Percentiles rank a stretch among this genome's conserved stretches.
Conservation (phyloP, 768 basidiomycete genomes). For the Termitomyces sp. region DNA sequence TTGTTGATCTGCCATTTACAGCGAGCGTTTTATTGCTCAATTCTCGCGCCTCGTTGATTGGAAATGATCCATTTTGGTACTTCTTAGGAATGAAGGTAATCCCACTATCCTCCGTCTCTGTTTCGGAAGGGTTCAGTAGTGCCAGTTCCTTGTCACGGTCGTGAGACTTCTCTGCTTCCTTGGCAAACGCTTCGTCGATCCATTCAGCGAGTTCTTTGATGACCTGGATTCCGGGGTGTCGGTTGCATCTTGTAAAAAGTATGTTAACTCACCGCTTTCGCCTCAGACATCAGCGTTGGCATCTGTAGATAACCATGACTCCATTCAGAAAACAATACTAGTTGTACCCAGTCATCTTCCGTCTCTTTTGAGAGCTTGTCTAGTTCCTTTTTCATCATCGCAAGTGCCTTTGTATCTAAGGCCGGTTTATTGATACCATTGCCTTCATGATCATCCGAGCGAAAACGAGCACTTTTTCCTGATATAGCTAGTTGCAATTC, state of each 20-base stretch:
- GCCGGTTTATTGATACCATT: constrained; percentile 23
- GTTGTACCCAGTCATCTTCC: constrained; percentile 93
- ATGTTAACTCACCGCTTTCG: constrained; percentile 43
- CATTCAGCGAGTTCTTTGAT: constrained; percentile 85
- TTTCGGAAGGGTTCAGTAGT: constrained; percentile 29
- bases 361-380: constrained; percentile 58
- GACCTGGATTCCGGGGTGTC: constrained; percentile 27
- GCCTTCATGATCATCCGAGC: constrained; percentile 62
- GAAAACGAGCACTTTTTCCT: constrained; percentile 58
- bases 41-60: background rate
- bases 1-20: background rate
- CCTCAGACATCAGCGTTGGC: constrained; percentile 80
- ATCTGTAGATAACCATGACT: constrained; percentile 97
- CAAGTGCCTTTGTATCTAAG: constrained; percentile 24
- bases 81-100: constrained; percentile 55
- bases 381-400: constrained; percentile 49
- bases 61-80: constrained; percentile 11
- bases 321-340: constrained; percentile 94
- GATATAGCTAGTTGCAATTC: constrained; percentile 61
- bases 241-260: background rate
- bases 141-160: background rate
- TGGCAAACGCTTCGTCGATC: constrained; percentile 68
- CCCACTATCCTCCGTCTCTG: constrained; percentile 64
- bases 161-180: constrained; percentile 13
- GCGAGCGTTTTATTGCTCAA: background rate